A percentile compares a stretch with the other conserved stretches of the same genome.
Conservation (phyloP, 2,329 filamentous ascomycete genomes). For the Coccinonectria pachysandricola region DNA sequence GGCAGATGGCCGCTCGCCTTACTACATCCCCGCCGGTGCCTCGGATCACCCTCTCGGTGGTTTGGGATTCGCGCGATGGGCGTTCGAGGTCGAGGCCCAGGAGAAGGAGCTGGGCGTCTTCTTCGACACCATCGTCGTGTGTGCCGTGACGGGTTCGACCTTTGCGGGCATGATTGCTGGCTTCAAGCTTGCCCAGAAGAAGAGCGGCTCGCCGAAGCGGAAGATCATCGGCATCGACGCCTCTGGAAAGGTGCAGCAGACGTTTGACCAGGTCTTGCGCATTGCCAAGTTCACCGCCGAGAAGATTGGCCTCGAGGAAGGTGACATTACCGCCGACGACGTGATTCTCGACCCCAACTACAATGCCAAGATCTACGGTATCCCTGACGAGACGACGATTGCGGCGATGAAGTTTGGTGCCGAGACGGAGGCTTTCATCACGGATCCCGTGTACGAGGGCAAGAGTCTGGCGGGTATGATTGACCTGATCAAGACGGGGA, state of each 20-base stretch:
- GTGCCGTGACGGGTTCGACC: conserved; percentile 61
- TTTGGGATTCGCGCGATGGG: conserved; percentile 60
- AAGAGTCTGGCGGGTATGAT: conserved; percentile 67
- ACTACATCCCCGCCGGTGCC: conserved; percentile 62
- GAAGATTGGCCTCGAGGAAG: conserved; percentile 50
- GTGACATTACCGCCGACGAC: conserved; percentile 51
- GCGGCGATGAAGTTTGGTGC: conserved; percentile 61
- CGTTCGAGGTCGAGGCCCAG: conserved; percentile 56
- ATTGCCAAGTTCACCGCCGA: conserved; percentile 54
- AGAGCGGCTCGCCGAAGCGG: conserved; percentile 33
- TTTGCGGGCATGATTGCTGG: conserved; percentile 64
- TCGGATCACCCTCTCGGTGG: conserved; percentile 62
- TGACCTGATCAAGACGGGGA: conserved; percentile 52
- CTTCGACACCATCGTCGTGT: conserved; percentile 59
- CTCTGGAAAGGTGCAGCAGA: conserved; percentile 37
- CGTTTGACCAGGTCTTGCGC: conserved; percentile 52
- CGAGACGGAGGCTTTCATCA: conserved; percentile 60
- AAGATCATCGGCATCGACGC: conserved; percentile 57
- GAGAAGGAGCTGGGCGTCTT: conserved; percentile 51
- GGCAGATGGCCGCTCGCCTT: conserved; percentile 47
- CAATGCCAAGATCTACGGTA: conserved; percentile 57
- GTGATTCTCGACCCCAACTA: conserved; percentile 52
- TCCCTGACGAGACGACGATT: conserved; percentile 54
- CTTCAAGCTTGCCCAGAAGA: conserved; percentile 51
- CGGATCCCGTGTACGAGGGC: conserved; percentile 66